phyloP scores from a whole-genome alignment of 2,329 filamentous ascomycete species.

The Cercospora citrullina region DNA sequence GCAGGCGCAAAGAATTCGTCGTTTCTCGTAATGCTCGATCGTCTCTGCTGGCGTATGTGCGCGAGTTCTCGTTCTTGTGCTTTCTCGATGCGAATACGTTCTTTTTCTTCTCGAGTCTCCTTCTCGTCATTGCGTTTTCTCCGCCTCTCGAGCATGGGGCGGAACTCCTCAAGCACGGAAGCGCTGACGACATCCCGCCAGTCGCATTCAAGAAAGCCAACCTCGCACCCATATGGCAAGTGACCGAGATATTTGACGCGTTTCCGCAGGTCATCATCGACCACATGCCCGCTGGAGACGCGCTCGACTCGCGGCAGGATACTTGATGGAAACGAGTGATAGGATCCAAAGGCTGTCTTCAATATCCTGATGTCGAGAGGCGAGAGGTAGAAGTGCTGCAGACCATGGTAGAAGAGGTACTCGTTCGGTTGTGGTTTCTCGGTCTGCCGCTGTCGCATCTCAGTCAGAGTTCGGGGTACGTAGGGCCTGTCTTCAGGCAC shows the following conservation, averaged over 20 bases:
- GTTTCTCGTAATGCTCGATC: slow-evolving; percentile 51
- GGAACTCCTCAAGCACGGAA: slow-evolving; percentile 73
- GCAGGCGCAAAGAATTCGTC: slow-evolving; percentile 41
- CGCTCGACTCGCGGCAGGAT: slow-evolving; percentile 85
- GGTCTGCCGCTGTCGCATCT: slow-evolving; percentile 48
- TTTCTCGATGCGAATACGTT: slow-evolving; percentile 77
- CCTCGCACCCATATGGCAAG: slow-evolving; percentile 84
- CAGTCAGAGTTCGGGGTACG: slow-evolving; percentile 47
- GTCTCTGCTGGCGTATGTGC: slow-evolving; percentile 61
- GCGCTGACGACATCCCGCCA: slow-evolving; percentile 86
- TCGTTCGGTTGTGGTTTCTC: slow-evolving; percentile 52
- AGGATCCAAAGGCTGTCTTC: slow-evolving; percentile 83
- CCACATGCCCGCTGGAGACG: slow-evolving; percentile 81
- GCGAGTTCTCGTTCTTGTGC: slow-evolving; percentile 70
- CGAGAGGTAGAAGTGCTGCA: slow-evolving; percentile 85
- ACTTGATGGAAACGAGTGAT: slow-evolving; percentile 78
- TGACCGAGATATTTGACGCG: slow-evolving; percentile 85
- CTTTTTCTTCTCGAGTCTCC: slow-evolving; percentile 80
- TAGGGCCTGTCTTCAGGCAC: slow-evolving; percentile 27
- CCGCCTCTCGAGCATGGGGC: slow-evolving; percentile 72
- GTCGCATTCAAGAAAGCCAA: slow-evolving; percentile 89
- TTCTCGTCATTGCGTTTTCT: slow-evolving; percentile 80
- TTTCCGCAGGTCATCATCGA: slow-evolving; percentile 81
- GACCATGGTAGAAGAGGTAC: slow-evolving; percentile 86
- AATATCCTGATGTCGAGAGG: slow-evolving; percentile 89